Evolutionary conservation across 148 eudicot genomes (phyloP), one percentile per base, ranked within the genome.

Genomic region (Gaultheria prostrata): DNA sequence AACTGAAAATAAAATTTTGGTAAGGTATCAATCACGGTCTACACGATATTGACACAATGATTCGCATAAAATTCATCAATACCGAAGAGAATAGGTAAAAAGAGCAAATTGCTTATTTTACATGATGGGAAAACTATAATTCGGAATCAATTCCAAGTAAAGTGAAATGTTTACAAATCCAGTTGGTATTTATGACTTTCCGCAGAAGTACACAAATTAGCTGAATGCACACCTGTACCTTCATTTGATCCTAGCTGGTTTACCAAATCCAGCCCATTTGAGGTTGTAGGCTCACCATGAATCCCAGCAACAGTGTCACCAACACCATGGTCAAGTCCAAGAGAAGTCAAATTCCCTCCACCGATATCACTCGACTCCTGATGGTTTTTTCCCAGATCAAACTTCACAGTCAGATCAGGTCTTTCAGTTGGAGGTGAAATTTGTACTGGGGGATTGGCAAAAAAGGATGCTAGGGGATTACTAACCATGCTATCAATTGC

Each of bases 261-360:
- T 56, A 85, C 89, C n/a, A 85, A 79, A 87, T 79, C 85, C 77
- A 88, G 80, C 39, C 87, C 86, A 87, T 85, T 89, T 72, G 83
- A 82, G 74, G 87, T 72, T 54, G 84, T 86, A 69, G 92, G 61
- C 30, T 84, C 49, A 32, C n/a, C 10, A 73, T 73, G 84, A 73
- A 56, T 8, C 50, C 10, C 35, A 13, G 71, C 50, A 82, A 24
- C 91, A 56, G 77, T 83, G 61, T 75, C 84, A 79, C 76, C 85
- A 72, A 82, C 88, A 50, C 88, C 86, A 80, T 86, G 91, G 21
- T 93, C 96, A 59, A 92, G 85, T 81, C 93, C 89, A 79, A 91
- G 92, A 85, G 94, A 91, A 83, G 91, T 94, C 95, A 95, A 93
- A 84, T 94, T 95, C 30, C 92, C 98, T 43, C 79, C 79, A 53